phyloP scores from a whole-genome alignment of 345 rosid species.

The Excoecaria agallocha region DNA sequence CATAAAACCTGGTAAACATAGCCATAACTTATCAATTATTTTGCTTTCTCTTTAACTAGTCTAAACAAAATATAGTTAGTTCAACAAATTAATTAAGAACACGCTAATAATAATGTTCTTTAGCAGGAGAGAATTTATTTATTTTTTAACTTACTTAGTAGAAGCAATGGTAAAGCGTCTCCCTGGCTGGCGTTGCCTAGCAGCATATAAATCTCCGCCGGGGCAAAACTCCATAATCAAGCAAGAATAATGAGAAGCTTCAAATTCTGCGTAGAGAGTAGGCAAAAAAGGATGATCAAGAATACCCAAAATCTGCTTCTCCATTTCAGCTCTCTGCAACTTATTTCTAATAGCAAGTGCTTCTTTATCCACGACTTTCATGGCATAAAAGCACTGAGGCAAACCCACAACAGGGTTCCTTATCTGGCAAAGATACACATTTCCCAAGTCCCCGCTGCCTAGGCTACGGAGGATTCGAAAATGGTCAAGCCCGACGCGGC shows the following conservation, averaged over 20 bases:
- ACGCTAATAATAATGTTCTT: not conserved
- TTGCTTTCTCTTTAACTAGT: not conserved
- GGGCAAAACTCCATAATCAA: slow-evolving; percentile 90
- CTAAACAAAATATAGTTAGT: not conserved
- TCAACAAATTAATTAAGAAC: not conserved
- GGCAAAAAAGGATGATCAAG: slow-evolving; percentile 93
- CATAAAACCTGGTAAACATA: slow-evolving; percentile 25
- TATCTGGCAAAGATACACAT: slow-evolving; percentile 89
- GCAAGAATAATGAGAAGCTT: slow-evolving; percentile 92
- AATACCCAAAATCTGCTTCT: slow-evolving; percentile 80
- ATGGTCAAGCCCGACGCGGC: slow-evolving; percentile 78
- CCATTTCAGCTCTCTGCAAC: slow-evolving; percentile 82
- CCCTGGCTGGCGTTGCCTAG: slow-evolving; percentile 68
- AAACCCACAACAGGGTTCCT: slow-evolving; percentile 56
- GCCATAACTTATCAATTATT: not conserved
- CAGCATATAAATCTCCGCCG: slow-evolving; percentile 82
- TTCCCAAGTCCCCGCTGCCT: slow-evolving; percentile 91
- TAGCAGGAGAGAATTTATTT: not conserved
- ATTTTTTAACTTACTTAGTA: slow-evolving; percentile 56
- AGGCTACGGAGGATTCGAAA: slow-evolving; percentile 72
- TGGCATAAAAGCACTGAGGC: slow-evolving; percentile 64
- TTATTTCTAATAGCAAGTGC: slow-evolving; percentile 86
- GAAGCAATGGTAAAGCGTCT: slow-evolving; percentile 66
- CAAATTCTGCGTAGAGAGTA: slow-evolving; percentile 81
- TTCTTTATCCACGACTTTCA: slow-evolving; percentile 93